phyloP scores from a whole-genome alignment of 768 basidiomycete genomes.

The Amanita subjunquillea region DNA sequence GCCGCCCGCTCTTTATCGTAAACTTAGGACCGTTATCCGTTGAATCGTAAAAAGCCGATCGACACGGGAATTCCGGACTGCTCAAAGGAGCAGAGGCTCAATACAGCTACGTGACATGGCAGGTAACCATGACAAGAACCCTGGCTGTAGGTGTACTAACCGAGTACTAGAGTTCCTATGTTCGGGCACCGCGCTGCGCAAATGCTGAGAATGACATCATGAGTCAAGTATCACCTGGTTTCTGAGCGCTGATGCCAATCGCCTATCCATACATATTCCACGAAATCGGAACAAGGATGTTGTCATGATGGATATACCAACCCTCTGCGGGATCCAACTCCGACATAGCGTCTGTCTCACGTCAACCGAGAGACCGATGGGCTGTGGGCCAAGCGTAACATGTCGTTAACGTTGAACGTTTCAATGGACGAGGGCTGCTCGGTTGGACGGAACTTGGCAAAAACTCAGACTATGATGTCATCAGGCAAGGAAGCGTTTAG shows the following conservation, averaged over 20 bases:
- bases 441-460: neutral
- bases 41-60: neutral
- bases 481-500: neutral
- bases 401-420: neutral
- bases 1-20: neutral
- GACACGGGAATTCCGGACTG: neutral
- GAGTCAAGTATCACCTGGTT: neutral
- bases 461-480: neutral
- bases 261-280: neutral
- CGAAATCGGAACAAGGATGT: neutral
- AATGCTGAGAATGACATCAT: constrained; percentile 1
- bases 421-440: neutral
- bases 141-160: too few species aligned
- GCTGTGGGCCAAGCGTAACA: neutral
- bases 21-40: neutral
- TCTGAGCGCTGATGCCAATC: neutral
- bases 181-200: neutral
- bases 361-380: neutral
- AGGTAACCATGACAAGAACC: too few species aligned
- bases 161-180: neutral
- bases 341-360: neutral
- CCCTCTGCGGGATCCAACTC: neutral
- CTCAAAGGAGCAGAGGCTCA: neutral
- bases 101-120: neutral
- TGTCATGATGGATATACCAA: neutral